Percentiles rank a stretch among this genome's conserved stretches.
Conservation (phyloP, 805 yeast species). For the Zygotorulaspora danielsina region DNA sequence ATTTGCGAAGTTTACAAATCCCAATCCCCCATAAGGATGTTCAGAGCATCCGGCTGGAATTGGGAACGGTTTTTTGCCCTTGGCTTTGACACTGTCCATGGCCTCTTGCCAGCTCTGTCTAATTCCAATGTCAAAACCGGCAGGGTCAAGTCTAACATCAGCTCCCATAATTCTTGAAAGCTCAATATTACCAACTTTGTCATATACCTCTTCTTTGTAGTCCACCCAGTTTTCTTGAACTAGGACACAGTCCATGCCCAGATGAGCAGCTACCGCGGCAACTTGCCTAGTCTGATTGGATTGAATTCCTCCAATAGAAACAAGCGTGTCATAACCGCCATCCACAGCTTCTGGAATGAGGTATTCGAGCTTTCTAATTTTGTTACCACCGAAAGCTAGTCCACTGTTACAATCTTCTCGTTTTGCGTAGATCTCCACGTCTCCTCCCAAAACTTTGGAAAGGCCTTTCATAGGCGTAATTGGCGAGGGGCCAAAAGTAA, state of each 20-base stretch:
- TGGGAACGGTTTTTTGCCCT: slow-evolving; percentile 37
- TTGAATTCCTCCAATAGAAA: slow-evolving; percentile 37
- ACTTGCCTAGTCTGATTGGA: slow-evolving; percentile 38
- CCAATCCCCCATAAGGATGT: slow-evolving; percentile 37
- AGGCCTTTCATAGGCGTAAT: slow-evolving; percentile 33
- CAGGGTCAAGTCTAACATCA: slow-evolving; percentile 36
- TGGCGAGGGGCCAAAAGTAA: slow-evolving; percentile 38
- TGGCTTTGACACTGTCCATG: slow-evolving; percentile 24
- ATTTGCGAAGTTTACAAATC: slow-evolving; percentile 37
- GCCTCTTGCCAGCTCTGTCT: slow-evolving; percentile 37
- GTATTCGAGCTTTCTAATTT: slow-evolving; percentile 35
- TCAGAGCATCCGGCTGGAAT: slow-evolving; percentile 40
- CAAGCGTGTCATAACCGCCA: slow-evolving; percentile 36
- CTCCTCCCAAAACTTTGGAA: slow-evolving; percentile 31
- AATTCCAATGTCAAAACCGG: slow-evolving; percentile 37
- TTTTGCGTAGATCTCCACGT: slow-evolving; percentile 35
- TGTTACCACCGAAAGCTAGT: slow-evolving; percentile 37
- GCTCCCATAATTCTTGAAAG: slow-evolving; percentile 38
- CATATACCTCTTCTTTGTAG: slow-evolving; percentile 36
- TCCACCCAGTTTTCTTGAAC: slow-evolving; percentile 39
- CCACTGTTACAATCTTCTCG: slow-evolving; percentile 38
- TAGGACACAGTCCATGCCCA: slow-evolving; percentile 36
- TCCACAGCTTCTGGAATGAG: slow-evolving; percentile 35
- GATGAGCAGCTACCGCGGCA: slow-evolving; percentile 37
- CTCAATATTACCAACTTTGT: slow-evolving; percentile 37